Percentiles rank a stretch among this genome's conserved stretches.
Conservation (phyloP, 495 filamentous ascomycete species). For the Trichodelitschia bisporula region DNA sequence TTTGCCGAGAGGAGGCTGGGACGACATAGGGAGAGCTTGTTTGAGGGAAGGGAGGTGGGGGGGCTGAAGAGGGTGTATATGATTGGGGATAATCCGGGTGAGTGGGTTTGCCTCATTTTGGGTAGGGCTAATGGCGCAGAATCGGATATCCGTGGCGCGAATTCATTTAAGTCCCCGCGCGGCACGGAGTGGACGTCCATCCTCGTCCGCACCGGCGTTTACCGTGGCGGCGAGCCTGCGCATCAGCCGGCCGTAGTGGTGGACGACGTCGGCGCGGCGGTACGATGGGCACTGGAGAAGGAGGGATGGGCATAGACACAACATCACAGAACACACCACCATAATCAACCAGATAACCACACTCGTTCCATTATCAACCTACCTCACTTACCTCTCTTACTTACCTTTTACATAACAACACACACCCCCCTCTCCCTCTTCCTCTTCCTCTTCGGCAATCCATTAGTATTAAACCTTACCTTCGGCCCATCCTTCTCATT, state of each 20-base stretch:
- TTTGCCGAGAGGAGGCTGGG: conserved; percentile 58
- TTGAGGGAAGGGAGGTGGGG: conserved; percentile 12
- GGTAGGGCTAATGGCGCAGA: conserved; percentile 15
- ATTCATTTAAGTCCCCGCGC: conserved; percentile 35
- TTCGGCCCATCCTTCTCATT: too few relatives aligned
- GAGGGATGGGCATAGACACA: conserved; percentile 25
- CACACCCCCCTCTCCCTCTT: too few relatives aligned
- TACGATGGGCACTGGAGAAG: conserved; percentile 33
- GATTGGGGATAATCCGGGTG: conserved; percentile 78
- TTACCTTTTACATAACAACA: too few relatives aligned
- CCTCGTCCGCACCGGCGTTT: conserved; percentile 71
- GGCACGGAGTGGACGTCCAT: conserved; percentile 59
- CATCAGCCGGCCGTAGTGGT: conserved; percentile 32
- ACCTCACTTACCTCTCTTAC: too few relatives aligned
- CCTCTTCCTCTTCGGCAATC: too few relatives aligned
- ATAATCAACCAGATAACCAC: too few relatives aligned
- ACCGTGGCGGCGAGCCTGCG: conserved; percentile 28
- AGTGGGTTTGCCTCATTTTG: not conserved
- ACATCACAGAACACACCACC: too few relatives aligned
- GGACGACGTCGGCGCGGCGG: conserved; percentile 42
- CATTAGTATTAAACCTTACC: too few relatives aligned
- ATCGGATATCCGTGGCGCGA: conserved; percentile 78
- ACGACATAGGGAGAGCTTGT: conserved; percentile 26
- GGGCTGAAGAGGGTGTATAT: conserved; percentile 57
- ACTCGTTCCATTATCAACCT: too few relatives aligned